Base-by-base conservation (phyloP, 108 stramenopile species). In the Fistulifera solaris region DNA sequence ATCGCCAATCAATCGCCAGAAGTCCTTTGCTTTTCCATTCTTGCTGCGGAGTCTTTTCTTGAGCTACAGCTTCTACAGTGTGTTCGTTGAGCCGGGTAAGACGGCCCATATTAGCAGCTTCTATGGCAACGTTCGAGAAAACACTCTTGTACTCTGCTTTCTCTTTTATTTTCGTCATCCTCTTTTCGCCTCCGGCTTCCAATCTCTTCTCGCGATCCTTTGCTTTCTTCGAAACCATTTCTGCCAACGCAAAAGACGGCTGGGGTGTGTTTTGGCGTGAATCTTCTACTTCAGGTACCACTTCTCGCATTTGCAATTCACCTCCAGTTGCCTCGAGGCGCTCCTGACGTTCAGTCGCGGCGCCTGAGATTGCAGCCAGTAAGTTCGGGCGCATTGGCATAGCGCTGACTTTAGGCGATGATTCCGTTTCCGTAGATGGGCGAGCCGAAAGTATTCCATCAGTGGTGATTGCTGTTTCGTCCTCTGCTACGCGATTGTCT, bases 21-120 rank as follows among this genome's bases (percentile, higher is more conserved):
- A 57, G 39, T n/a, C 56, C 56, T 26, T 42, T 44, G 25, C 40
- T 42, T 45, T 40, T 18, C 56, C 56, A 57, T 57, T 23, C 56
- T 23, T 57, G 40, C 15, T 42, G 14, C 1, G 17, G 25, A 10
- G 56, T 44, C 56, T 54, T 62, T 24, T 57, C 56, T 22, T 21
- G 1, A 7, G 56, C 56, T 22, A 57, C 42, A 19, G 42, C 56
- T 26, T 57, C 56, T 2, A 57, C 43, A 7, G 26, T 26, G 21
- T 57, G 40, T 22, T 57, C 56, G 18, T 57, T 57, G 21, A 57
- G 25, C 1, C 56, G 56, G 12, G 56, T 57, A 2, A 57, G 24
- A 2, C 56, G 56, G 3, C 56, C 56, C 40, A 57, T 19, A 11
- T 42, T 15, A 11, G 56, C 56, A 15, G 56, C 56, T 24, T 57